Base-by-base conservation (phyloP, 306 rosid genomes). In the Canavalia gladiata region DNA sequence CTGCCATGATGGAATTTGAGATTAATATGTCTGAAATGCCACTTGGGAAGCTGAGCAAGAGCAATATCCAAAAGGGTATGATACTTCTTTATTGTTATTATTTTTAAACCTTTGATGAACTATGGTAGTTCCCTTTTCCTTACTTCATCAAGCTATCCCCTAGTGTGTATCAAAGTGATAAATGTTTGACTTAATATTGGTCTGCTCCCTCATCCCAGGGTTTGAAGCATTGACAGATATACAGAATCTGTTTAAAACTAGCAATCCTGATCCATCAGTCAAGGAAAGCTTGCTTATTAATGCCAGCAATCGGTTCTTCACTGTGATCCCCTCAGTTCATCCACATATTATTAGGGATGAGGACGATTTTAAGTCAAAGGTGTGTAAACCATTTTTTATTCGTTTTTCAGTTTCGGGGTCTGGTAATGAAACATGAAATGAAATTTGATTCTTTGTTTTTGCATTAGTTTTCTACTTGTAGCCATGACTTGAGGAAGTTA, bases 1-100 rank as follows among this genome's bases (percentile, higher is more conserved):
- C 97, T 81, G 99, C 98, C 71, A 93, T 95, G 99, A 87, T 95
- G 98, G 99, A 95, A 80, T 95, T 93, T 81, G 98, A 95, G 89
- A 95, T 95, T 77, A 95, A 95, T 85, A 84, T 95, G 99, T 83
- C 98, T 1, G 98, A 95, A 85, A 95, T 95, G 99, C 99, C 99
- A 3, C 98, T 95, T 72, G 99, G 99, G 76, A 95, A 91, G 83
- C 89, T 95, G 83, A 95, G 98, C 94, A 93, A 89, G 87, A 86
- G 84, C 75, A 95, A 93, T 70, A 93, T 95, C 64, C 95, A 93
- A 84, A 90, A 89, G 86, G 99, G 99, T 93, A 90, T 42, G 39
- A 43, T 35, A 34, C 79, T 29, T 49, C 1, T 49, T 5, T 43
- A 73, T 43, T 13, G 11, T 55, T 47, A 56, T 64, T 73, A 45